phyloP scores from a whole-genome alignment of 768 basidiomycete genomes.

The Favolaschia claudopus region DNA sequence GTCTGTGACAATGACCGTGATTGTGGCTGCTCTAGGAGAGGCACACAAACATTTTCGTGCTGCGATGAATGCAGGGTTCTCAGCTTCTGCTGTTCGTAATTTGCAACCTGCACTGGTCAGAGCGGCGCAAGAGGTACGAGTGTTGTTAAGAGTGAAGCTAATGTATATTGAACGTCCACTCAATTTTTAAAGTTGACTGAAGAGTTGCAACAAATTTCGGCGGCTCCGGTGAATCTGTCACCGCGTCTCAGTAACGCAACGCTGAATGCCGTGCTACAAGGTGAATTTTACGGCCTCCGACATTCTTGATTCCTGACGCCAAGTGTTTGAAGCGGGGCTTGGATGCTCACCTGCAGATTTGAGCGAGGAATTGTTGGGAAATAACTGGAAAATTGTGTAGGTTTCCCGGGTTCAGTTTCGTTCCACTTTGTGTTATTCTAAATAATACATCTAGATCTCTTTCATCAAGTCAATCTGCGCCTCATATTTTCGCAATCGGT shows the following conservation, averaged over 20 bases:
- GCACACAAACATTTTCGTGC: not conserved
- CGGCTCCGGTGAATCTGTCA: not conserved
- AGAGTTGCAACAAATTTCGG: not conserved
- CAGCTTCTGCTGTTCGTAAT: not conserved
- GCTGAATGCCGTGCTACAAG: not conserved
- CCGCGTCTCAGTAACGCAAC: not conserved
- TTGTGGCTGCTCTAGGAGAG: not conserved
- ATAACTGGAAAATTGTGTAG: not conserved
- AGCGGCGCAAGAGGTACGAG: not conserved
- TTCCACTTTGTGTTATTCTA: not conserved
- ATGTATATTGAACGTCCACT: not conserved
- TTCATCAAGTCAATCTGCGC: not conserved
- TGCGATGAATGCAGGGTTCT: not conserved
- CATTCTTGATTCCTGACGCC: too few species aligned
- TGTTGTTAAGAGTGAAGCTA: too few species aligned
- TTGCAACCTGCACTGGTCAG: not conserved
- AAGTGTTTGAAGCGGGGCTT: not conserved
- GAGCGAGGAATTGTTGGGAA: not conserved
- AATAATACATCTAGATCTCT: not conserved
- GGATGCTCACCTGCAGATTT: constrained; percentile 3
- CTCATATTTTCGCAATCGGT: not conserved
- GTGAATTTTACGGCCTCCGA: not conserved
- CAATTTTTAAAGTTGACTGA: not conserved
- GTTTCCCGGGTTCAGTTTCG: too few species aligned
- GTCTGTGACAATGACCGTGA: too few species aligned